These are phyloP conservation scores for Nannochloropsis granulata DNA, from an alignment of 108 stramenopile genomes.

Conservation along the genomic window DNA sequence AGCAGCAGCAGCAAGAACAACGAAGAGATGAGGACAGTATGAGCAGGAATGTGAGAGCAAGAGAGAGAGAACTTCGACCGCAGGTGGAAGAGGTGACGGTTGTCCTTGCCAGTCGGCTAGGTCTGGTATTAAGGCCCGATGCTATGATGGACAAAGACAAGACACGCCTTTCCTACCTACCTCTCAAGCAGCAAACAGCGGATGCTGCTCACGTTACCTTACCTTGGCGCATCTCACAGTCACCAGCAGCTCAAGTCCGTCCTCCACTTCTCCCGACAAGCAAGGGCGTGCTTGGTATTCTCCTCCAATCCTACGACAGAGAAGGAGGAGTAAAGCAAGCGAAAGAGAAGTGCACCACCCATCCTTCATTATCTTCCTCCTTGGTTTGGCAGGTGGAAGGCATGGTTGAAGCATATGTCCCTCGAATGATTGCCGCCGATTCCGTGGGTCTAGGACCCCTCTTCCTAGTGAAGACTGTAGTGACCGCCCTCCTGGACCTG, in stretches of 20 bases:
- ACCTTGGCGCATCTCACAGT: neutral
- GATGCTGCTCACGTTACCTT: neutral
- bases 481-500: neutral
- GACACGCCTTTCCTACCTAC: neutral
- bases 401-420: neutral
- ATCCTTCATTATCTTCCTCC: no score
- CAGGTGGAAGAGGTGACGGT: neutral
- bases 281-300: neutral
- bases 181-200: no score
- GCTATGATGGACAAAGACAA: neutral
- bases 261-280: no score
- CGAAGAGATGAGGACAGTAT: neutral
- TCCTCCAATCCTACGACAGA: neutral
- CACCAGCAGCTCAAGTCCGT: neutral
- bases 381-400: neutral
- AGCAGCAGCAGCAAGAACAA: neutral
- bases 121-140: neutral
- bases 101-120: neutral
- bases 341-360: no score
- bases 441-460: neutral
- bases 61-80: neutral
- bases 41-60: neutral
- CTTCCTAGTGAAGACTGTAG: neutral
- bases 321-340: neutral
- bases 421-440: neutral